Percentiles rank a stretch among this genome's conserved stretches.
These are phyloP conservation scores for Metarhizium rileyi DNA, from an alignment of 2,329 filamentous ascomycete genomes.

Conservation along the genomic window DNA sequence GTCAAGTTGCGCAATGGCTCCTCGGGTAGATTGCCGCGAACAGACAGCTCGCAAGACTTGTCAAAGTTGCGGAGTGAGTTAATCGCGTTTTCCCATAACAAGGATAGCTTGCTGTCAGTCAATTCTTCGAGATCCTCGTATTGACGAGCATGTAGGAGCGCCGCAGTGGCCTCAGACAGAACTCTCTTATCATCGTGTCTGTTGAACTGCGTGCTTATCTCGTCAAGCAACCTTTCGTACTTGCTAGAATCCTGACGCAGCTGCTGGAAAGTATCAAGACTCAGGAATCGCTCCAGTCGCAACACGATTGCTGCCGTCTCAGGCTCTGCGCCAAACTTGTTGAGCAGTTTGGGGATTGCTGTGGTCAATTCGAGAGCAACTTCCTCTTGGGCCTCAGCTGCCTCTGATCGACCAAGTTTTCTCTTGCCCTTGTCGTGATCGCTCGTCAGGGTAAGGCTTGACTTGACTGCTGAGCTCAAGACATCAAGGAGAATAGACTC, in stretches of 20 bases:
- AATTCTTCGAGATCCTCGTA: conserved; percentile 85
- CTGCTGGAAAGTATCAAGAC: conserved; percentile 80
- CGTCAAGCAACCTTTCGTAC: conserved; percentile 74
- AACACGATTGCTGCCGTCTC: conserved; percentile 79
- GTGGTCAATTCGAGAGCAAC: conserved; percentile 68
- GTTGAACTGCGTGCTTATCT: conserved; percentile 88
- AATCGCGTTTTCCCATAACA: conserved; percentile 77
- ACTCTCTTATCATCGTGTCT: conserved; percentile 84
- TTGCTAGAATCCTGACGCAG: conserved; percentile 75
- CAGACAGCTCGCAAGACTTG: conserved; percentile 60
- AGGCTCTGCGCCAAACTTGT: conserved; percentile 86
- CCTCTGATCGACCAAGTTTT: conserved; percentile 50
- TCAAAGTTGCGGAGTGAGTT: conserved; percentile 64
- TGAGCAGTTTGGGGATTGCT: conserved; percentile 75
- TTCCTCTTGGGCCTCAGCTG: conserved; percentile 64
- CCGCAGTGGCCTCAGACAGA: conserved; percentile 70
- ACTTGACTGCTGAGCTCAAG: conserved; percentile 71
- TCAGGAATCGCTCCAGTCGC: conserved; percentile 74
- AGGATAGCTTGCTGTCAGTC: conserved; percentile 67
- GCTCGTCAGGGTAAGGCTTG: conserved; percentile 54
- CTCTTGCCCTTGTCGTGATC: conserved; percentile 55
- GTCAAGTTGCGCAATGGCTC: conserved; percentile 59
- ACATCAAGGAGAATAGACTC: conserved; percentile 82
- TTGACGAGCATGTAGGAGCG: conserved; percentile 74
- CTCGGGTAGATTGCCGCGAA: conserved; percentile 57